phyloP scores from a whole-genome alignment of 1,284 basidiomycete genomes.

The Moesziomyces parantarcticus region DNA sequence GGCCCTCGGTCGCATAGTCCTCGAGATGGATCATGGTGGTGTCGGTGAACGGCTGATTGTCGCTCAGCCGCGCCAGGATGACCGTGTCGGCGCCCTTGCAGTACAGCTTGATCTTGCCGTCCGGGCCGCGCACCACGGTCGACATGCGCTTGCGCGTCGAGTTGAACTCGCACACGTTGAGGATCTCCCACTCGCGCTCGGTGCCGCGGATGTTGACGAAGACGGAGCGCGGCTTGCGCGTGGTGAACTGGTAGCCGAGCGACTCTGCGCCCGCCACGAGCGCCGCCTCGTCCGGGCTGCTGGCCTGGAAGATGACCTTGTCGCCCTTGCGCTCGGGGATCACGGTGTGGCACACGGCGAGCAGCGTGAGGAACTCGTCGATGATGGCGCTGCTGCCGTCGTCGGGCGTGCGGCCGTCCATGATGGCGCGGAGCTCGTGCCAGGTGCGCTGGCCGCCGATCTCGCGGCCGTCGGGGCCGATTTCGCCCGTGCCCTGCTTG shows the following conservation, averaged over 20 bases:
- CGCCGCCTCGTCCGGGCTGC: conserved; percentile 97
- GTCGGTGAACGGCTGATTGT: conserved; percentile 81
- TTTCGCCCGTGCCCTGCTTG: conserved; percentile 73
- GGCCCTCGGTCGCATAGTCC: conserved; percentile 83
- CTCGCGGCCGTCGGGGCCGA: conserved; percentile 61
- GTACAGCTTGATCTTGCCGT: conserved; percentile 92
- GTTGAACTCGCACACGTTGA: conserved; percentile 99
- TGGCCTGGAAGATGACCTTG: conserved; percentile 84
- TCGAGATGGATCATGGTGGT: conserved; percentile 90
- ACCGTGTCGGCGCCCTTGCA: conserved; percentile 99
- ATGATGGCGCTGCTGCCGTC: conserved; percentile 73
- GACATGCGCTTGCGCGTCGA: conserved; percentile 98
- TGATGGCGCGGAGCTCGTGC: conserved; percentile 75
- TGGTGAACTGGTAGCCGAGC: conserved; percentile 92
- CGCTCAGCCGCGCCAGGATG: conserved; percentile 69
- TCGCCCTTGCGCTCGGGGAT: conserved; percentile 85
- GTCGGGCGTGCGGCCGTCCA: conserved; percentile 69
- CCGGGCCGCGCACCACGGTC: conserved; percentile 85
- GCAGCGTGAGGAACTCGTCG: conserved; percentile 86
- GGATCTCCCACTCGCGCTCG: conserved; percentile 84
- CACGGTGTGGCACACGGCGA: conserved; percentile 98
- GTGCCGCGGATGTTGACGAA: conserved; percentile 84
- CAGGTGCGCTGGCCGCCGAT: conserved; percentile 79
- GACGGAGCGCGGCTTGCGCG: conserved; percentile 92
- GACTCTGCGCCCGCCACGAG: conserved; percentile 92